A percentile compares a stretch with the other conserved stretches of the same genome.
phyloP scores from a whole-genome alignment of 1,139 yeast species.

The Saccharomyces hybrid region DNA sequence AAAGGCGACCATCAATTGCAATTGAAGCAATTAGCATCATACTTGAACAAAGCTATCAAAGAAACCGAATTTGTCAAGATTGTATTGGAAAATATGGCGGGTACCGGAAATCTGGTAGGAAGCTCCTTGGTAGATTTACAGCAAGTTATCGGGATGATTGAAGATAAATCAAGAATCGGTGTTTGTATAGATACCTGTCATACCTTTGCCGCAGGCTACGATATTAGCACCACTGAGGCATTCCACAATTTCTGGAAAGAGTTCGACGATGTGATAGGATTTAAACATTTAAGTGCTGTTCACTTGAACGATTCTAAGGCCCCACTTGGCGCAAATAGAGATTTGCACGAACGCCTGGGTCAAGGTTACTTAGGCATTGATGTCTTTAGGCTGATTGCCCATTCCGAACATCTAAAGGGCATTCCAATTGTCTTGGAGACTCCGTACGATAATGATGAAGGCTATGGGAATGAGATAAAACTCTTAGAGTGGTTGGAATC shows the following conservation, averaged over 20 bases:
- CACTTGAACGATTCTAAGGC: slow-evolving; percentile 94
- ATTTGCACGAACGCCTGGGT: slow-evolving; percentile 84
- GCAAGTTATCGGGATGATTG: slow-evolving; percentile 65
- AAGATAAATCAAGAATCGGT: slow-evolving; percentile 75
- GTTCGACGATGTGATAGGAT: slow-evolving; percentile 68
- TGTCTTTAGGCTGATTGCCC: slow-evolving; percentile 65
- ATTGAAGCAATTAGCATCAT: slow-evolving; percentile 58
- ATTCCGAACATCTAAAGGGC: slow-evolving; percentile 49
- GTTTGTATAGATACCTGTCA: slow-evolving; percentile 96
- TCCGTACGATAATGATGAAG: slow-evolving; percentile 57
- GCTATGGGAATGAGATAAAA: slow-evolving; percentile 80
- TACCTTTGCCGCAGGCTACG: slow-evolving; percentile 93
- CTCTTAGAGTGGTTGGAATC: slow-evolving; percentile 33
- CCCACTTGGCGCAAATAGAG: slow-evolving; percentile 83
- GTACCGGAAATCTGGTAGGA: slow-evolving; percentile 88
- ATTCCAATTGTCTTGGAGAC: slow-evolving; percentile 88
- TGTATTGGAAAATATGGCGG: slow-evolving; percentile 96
- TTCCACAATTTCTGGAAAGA: slow-evolving; percentile 63
- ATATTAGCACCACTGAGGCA: slow-evolving; percentile 49
- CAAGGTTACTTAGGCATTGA: slow-evolving; percentile 84
- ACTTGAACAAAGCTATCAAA: slow-evolving; percentile 67
- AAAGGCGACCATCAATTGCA: slow-evolving; percentile 64
- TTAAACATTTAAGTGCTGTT: slow-evolving; percentile 64
- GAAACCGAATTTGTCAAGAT: slow-evolving; percentile 74
- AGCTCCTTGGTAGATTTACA: slow-evolving; percentile 67